A percentile compares a stretch with the other conserved stretches of the same genome.
Evolutionary conservation across 176 grass and related monocot species (phyloP).

Genomic region (Saccharum spontaneum): DNA sequence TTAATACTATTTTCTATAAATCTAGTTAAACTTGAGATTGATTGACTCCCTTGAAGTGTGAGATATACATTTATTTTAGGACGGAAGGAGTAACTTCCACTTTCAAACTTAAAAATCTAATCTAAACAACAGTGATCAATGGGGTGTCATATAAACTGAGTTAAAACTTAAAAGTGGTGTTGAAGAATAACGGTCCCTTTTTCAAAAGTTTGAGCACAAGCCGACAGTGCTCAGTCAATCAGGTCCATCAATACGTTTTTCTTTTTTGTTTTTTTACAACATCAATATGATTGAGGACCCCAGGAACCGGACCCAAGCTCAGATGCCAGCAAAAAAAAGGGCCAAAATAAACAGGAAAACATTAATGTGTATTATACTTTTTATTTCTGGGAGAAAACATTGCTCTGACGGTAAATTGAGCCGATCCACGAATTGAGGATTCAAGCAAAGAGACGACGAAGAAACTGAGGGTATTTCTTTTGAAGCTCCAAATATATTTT

Average conservation of each 20-base stretch:
- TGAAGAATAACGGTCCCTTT: not conserved
- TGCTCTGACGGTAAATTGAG: not conserved
- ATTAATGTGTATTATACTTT: not conserved
- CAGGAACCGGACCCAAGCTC: not conserved
- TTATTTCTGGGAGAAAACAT: not conserved
- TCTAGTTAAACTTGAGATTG: no score
- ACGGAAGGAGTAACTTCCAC: not conserved
- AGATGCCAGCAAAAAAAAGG: not conserved
- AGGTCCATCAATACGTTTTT: not conserved
- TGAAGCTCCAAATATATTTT: not conserved
- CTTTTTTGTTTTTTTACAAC: no score
- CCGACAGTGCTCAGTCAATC: slow-evolving; percentile 27
- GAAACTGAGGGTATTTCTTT: not conserved
- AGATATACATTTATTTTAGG: no score
- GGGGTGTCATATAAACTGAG: not conserved
- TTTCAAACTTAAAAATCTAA: not conserved
- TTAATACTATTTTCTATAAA: no score
- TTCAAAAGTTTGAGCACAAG: not conserved
- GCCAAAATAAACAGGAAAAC: not conserved
- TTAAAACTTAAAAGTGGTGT: not conserved
- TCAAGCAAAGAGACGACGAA: slow-evolving; percentile 9
- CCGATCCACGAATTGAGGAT: not conserved
- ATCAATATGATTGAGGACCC: not conserved
- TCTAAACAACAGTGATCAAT: not conserved
- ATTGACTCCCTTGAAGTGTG: no score